A percentile compares a stretch with the other conserved stretches of the same genome.
Conservation (phyloP, 768 basidiomycete genomes). For the Thelephora aurantiotincta region DNA sequence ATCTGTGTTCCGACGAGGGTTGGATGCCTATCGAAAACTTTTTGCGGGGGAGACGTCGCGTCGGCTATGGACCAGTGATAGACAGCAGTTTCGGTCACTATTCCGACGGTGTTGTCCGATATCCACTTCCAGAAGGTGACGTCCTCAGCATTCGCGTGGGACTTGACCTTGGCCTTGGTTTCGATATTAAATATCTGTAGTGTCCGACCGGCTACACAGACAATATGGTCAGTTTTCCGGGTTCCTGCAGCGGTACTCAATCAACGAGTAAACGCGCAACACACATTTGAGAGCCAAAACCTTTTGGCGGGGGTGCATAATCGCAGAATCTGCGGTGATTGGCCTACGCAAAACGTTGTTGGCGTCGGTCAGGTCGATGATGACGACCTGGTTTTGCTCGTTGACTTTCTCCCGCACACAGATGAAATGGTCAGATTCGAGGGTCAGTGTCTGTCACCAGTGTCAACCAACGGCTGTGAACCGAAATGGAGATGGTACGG, state of each 20-base stretch:
- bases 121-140: slow-evolving; percentile 99
- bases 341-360: slow-evolving; percentile 94
- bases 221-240: not conserved
- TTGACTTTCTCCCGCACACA: slow-evolving; percentile 93
- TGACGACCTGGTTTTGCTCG: slow-evolving; percentile 95
- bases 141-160: slow-evolving; percentile 87
- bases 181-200: slow-evolving; percentile 98
- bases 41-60: slow-evolving; percentile 66
- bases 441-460: slow-evolving; percentile 59
- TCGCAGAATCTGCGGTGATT: slow-evolving; percentile 96
- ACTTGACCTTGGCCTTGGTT: slow-evolving; percentile 94
- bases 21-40: slow-evolving; percentile 93
- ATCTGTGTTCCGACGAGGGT: slow-evolving; percentile 93
- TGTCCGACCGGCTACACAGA: slow-evolving; percentile 65
- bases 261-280: slow-evolving; percentile 7
- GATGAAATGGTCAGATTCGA: slow-evolving; percentile 97
- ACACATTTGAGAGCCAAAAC: slow-evolving; percentile 89
- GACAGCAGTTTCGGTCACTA: slow-evolving; percentile 90
- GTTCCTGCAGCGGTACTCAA: not conserved
- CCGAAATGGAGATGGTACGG: slow-evolving; percentile 9
- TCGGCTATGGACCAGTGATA: slow-evolving; percentile 82
- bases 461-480: not conserved
- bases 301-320: slow-evolving; percentile 96
- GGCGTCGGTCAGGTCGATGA: slow-evolving; percentile 93
- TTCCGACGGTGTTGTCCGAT: slow-evolving; percentile 76